Conservation (phyloP, 2,329 filamentous ascomycete genomes). For the Colletotrichum viniferum region DNA sequence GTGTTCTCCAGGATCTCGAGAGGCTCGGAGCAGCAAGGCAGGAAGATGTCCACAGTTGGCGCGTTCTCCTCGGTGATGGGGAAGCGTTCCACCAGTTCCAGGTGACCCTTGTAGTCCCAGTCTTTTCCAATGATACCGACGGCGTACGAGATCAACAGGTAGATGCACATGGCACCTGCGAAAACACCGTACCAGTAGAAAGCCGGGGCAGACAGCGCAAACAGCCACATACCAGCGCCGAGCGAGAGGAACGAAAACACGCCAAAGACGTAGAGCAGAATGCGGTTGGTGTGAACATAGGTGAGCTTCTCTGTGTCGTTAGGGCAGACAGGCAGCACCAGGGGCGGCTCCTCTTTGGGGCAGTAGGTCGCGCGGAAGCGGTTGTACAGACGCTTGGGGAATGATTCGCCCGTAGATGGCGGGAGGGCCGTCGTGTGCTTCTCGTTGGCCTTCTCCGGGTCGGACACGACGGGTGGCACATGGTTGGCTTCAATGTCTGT, state of each 20-base stretch:
- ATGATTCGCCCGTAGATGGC: conserved; percentile 4
- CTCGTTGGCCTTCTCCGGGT: conserved; percentile 16
- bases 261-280: conserved; percentile 43
- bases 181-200: conserved; percentile 44
- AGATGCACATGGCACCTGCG: conserved; percentile 41
- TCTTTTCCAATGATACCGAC: conserved; percentile 42
- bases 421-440: conserved; percentile 13
- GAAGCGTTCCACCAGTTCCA: conserved; percentile 31
- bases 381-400: conserved; percentile 26
- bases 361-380: conserved; percentile 35
- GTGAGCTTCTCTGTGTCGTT: conserved; percentile 42
- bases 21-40: conserved; percentile 46
- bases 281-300: conserved; percentile 42
- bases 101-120: conserved; percentile 39
- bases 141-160: conserved; percentile 44
- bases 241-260: conserved; percentile 42
- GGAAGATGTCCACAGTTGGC: conserved; percentile 43
- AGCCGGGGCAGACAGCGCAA: conserved; percentile 36
- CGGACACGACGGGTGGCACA: conserved; percentile 1
- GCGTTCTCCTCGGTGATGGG: conserved; percentile 36
- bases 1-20: conserved; percentile 43
- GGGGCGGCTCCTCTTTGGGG: conserved; percentile 33
- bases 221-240: conserved; percentile 47
- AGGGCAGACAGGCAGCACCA: conserved; percentile 40
- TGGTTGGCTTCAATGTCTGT: conserved; percentile 12